Percentiles rank a stretch among this genome's conserved stretches.
phyloP scores from a whole-genome alignment of 345 rosid genomes.

The Gossypium longicalyx region DNA sequence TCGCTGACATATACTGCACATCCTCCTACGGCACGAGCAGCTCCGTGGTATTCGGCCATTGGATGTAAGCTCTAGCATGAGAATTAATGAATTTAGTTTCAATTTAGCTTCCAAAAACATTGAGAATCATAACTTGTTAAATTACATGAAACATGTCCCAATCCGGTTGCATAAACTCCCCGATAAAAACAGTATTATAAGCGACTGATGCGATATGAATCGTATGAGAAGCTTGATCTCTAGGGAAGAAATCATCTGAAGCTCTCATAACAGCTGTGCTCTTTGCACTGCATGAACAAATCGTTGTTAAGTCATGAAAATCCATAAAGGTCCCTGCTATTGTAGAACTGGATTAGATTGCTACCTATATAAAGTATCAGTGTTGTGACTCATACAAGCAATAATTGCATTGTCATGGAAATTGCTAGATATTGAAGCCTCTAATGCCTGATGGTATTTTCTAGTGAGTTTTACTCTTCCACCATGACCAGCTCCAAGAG shows the following conservation, averaged over 20 bases:
- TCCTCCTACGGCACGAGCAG: slow-evolving; percentile 66
- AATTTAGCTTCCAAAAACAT: neutral
- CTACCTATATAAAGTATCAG: slow-evolving; percentile 61
- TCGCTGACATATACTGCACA: slow-evolving; percentile 66
- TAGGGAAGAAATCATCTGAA: slow-evolving; percentile 70
- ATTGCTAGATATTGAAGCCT: slow-evolving; percentile 62
- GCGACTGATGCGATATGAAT: slow-evolving; percentile 72
- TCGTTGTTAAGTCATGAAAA: neutral
- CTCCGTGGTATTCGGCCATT: slow-evolving; percentile 72
- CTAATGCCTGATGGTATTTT: slow-evolving; percentile 57
- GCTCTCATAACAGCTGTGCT: slow-evolving; percentile 53
- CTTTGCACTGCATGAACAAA: slow-evolving; percentile 40
- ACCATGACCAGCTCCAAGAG: slow-evolving; percentile 63
- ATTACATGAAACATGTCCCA: slow-evolving; percentile 80
- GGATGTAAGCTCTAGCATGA: slow-evolving; percentile 54
- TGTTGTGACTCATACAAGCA: slow-evolving; percentile 67
- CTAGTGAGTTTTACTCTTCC: slow-evolving; percentile 67
- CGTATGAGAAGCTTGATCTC: slow-evolving; percentile 64
- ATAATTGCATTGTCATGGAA: slow-evolving; percentile 54
- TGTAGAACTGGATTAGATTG: neutral
- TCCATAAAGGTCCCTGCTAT: too few relatives aligned
- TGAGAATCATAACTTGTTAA: neutral
- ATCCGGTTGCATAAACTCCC: slow-evolving; percentile 73
- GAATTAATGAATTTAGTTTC: neutral
- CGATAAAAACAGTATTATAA: slow-evolving; percentile 57